Base-by-base conservation (phyloP, 2,329 filamentous ascomycete genomes). In the Tympanopsis confertula region DNA sequence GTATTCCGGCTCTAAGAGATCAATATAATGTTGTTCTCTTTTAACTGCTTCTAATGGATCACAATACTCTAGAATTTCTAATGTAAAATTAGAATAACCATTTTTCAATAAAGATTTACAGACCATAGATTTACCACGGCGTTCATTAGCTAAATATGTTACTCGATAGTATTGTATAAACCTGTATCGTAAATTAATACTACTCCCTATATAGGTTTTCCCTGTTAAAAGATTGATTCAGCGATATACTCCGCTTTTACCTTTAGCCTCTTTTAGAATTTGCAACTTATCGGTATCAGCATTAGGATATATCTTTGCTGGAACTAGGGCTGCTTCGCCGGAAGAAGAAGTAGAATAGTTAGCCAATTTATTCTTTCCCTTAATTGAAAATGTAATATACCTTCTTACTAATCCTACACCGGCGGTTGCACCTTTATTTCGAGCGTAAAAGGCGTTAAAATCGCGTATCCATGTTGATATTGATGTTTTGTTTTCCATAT, bases 71-170 rank as follows among this genome's bases (percentile, higher is more conserved):
- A 28, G 24, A n/a, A 28, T 28, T 28, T 28, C 24, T 13, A 37
- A 17, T 5, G 20, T 37, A 37, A 37, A 37, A 5, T 29, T 29
- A 33, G 35, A 37, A 38, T 38, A 38, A 4, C 37, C 3, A 29
- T 39, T 29, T 19, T 14, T 15, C 36, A 24, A 22, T 15, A 19
- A 19, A 24, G 28, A 33, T 38, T 19, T 38, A 33, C 15, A 18
- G 35, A 15, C 17, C 28, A 38, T 29, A 22, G 20, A 38, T 28
- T 14, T 38, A 14, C 26, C 26, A 22, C 26, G 20, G 19, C 5
- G 20, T 38, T 37, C 19, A 19, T n/a, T 37, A 5, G 5, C 19
- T 37, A 37, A 37, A 22, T 37, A 28, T 10, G 24, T 10, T 10
- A 28, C 10, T 10, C n/a, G 10, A 28, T 10, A 28, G 17, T 33